These are phyloP conservation scores for Colletotrichum godetiae DNA, from an alignment of 2,329 filamentous ascomycete genomes.

Conservation along the genomic window DNA sequence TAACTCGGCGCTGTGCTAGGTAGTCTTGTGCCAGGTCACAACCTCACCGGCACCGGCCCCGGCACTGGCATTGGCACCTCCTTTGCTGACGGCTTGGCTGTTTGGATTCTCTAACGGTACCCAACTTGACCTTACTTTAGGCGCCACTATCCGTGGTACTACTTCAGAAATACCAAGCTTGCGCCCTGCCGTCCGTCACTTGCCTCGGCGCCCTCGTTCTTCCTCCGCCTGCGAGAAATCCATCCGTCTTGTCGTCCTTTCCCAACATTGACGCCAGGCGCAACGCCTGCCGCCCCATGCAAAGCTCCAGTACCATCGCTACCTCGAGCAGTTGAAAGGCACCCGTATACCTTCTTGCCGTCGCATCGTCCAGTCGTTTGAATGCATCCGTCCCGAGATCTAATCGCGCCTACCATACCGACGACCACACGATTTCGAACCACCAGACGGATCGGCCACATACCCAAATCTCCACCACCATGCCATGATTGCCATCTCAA, in stretches of 20 bases:
- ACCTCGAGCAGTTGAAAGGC: background rate
- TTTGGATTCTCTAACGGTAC: background rate
- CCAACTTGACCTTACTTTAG: background rate
- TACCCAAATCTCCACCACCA: background rate
- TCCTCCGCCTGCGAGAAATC: background rate
- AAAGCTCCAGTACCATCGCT: background rate
- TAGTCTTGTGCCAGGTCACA: conserved; percentile 1
- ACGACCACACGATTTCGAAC: background rate
- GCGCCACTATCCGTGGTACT: background rate
- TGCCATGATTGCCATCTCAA: conserved; percentile 14
- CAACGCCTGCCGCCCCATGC: background rate
- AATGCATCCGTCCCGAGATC: conserved; percentile 19
- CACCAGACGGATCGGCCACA: conserved; percentile 9
- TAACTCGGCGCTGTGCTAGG: background rate
- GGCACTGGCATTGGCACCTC: background rate
- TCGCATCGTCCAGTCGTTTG: conserved; percentile 9
- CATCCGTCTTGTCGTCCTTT: background rate
- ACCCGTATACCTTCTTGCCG: background rate
- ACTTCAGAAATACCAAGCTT: background rate
- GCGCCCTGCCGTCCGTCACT: background rate
- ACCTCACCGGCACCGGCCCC: background rate
- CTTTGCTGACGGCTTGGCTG: background rate
- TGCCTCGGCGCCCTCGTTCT: background rate
- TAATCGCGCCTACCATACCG: background rate
- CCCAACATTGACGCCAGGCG: background rate